Conservation (phyloP, 495 filamentous ascomycete species). For the Neurospora cerealis region DNA sequence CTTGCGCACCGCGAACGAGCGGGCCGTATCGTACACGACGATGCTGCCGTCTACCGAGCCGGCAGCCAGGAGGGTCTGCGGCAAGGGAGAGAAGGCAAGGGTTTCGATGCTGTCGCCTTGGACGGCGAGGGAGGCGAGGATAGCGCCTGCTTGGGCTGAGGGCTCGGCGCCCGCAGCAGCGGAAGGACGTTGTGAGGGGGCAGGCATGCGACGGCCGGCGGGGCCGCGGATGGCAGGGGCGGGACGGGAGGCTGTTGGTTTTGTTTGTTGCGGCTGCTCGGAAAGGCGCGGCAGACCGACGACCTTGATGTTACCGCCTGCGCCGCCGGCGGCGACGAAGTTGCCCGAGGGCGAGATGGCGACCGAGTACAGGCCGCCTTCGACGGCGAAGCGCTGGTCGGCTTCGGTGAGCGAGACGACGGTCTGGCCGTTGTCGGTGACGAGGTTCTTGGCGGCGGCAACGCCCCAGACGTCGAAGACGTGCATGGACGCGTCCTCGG, state of each 20-base stretch:
- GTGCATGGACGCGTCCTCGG: conserved; percentile 79
- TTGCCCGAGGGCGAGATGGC: conserved; percentile 67
- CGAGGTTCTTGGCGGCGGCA: conserved; percentile 63
- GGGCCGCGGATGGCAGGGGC: background rate
- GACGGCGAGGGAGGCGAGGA: conserved; percentile 56
- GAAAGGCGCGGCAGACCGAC: conserved; percentile 71
- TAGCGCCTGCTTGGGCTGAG: conserved; percentile 62
- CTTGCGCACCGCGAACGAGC: conserved; percentile 69
- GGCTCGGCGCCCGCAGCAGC: conserved; percentile 19
- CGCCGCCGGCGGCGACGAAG: conserved; percentile 79
- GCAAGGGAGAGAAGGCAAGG: conserved; percentile 60
- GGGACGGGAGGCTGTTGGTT: conserved; percentile 13
- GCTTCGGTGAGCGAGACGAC: conserved; percentile 70
- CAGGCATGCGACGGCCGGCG: conserved; percentile 6
- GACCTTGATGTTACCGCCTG: conserved; percentile 70
- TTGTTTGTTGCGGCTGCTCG: conserved; percentile 28
- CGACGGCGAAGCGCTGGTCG: conserved; percentile 85
- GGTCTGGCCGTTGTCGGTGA: conserved; percentile 57
- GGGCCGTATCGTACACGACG: conserved; percentile 74
- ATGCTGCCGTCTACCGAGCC: conserved; percentile 88
- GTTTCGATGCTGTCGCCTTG: conserved; percentile 70
- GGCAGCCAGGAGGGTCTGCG: conserved; percentile 68
- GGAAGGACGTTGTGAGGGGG: background rate
- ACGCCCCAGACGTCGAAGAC: conserved; percentile 89
- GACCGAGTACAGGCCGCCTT: conserved; percentile 82